Base-by-base conservation (phyloP, 2,329 filamentous ascomycete genomes). In the Chaetomiaceae sp. region DNA sequence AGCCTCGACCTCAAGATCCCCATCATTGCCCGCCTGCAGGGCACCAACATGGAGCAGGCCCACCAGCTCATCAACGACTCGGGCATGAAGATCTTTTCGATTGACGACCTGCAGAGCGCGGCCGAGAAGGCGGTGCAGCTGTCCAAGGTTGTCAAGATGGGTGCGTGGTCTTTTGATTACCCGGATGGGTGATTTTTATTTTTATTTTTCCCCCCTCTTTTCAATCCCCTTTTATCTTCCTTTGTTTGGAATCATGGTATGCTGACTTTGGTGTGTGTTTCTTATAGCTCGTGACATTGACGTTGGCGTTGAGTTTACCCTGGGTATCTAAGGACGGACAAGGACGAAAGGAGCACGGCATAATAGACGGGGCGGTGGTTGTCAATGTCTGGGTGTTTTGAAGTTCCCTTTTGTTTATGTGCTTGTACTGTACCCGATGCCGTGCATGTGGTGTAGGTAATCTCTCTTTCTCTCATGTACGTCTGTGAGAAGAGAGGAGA, bases 101-200 rank as follows among this genome's bases (percentile, higher is more conserved):
- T 99, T 59, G 92, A 97, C 70, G 94, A 99, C 76, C 83, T 99
- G 66, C 94, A 99, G 78, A 94, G 77, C 70, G 94, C 94, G 38
- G 94, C 94, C 61, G 94, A 97, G 83, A 97, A 95, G 82, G 88
- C 91, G 27, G 94, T 99, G 61, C 92, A 99, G 76, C 92, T 99
- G 75, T 96, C 91, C 67, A 97, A 96, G 84, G 89, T 99, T 64
- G 94, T 99, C 67, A 97, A 97, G 86, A 88, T 96, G 85, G 89
- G 86, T 89, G 77, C 78, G 85, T 81, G 44, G 46, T 34, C 14
- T 23, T 27, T 31, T 4, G 3, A 12, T 20, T 20, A 34, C 25
- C 42, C 19, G 51, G 39, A 44, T 25, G 37, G 47, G 31, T 47
- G 38, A 43, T 14, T 42, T 22, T 20, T 34, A 1, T 20, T 17